phyloP scores from a whole-genome alignment of 257 asterid genomes.

The Solanum chilense region DNA sequence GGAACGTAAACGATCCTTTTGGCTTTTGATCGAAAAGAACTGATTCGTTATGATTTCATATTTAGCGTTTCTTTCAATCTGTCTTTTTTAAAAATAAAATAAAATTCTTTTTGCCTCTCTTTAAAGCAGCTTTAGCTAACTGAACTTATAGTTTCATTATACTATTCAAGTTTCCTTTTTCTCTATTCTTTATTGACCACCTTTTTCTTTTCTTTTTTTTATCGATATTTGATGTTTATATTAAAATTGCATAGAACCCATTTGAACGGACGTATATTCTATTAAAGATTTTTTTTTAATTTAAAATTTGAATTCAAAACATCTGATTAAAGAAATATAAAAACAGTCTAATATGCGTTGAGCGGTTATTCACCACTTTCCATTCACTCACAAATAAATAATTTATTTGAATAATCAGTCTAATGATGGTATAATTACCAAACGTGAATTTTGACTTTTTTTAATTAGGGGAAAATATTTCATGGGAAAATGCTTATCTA shows the following conservation, averaged over 20 bases:
- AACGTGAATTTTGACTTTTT: too few species aligned
- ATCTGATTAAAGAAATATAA: fast-evolving
- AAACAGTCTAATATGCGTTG: fast-evolving
- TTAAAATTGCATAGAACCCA: too few species aligned
- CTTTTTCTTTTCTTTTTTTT: too few species aligned
- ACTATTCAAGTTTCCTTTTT: neutral
- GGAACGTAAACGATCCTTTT: neutral
- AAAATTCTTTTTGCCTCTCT: neutral
- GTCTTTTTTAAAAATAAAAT: neutral
- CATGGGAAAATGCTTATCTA: too few species aligned
- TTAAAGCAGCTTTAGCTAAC: neutral
- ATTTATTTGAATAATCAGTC: too few species aligned
- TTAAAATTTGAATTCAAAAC: fast-evolving
- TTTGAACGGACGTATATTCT: too few species aligned
- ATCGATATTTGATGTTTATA: fast-evolving
- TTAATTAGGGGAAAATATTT: too few species aligned
- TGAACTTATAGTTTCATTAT: neutral
- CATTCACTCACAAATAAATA: neutral
- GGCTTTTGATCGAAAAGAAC: neutral
- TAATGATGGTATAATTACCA: too few species aligned
- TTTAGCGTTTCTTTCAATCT: neutral
- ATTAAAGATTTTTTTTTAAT: fast-evolving
- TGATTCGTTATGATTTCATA: neutral
- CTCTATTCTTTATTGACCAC: neutral
- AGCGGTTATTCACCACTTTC: neutral